Conservation (phyloP, 2,329 filamentous ascomycete genomes). For the Trichoderma guizhouense region DNA sequence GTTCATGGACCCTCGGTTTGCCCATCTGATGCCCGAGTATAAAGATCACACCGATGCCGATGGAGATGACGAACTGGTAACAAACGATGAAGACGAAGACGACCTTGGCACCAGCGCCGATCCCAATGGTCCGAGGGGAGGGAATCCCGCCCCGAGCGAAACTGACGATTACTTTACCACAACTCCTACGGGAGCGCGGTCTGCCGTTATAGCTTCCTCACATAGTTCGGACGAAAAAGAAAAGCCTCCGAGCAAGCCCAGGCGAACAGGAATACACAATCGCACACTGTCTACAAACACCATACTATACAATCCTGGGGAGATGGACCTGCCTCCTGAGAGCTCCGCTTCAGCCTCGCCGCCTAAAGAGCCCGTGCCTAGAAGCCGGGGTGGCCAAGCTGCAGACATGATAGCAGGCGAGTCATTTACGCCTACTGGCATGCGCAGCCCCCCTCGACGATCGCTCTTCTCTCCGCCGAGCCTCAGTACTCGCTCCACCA, state of each 20-base stretch:
- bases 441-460: slow-evolving; percentile 47
- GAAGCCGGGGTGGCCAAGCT: slow-evolving; percentile 28
- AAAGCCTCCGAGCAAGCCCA: slow-evolving; percentile 32
- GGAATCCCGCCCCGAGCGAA: slow-evolving; percentile 31
- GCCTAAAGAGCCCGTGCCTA: slow-evolving; percentile 28
- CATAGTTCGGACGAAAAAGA: slow-evolving; percentile 31
- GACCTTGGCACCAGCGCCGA: slow-evolving; percentile 46
- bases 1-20: slow-evolving; percentile 17
- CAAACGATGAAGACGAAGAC: slow-evolving; percentile 70
- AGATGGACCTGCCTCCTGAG: slow-evolving; percentile 33
- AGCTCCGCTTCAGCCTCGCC: slow-evolving; percentile 46
- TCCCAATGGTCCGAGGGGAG: slow-evolving; percentile 31
- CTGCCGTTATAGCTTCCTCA: slow-evolving; percentile 37
- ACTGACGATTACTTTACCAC: slow-evolving; percentile 53
- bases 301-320: slow-evolving; percentile 74
- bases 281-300: slow-evolving; percentile 79
- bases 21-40: slow-evolving; percentile 35
- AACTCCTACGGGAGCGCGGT: slow-evolving; percentile 45
- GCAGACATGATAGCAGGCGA: slow-evolving; percentile 30
- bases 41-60: slow-evolving; percentile 75
- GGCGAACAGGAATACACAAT: slow-evolving; percentile 52
- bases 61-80: slow-evolving; percentile 85
- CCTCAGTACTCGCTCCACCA: slow-evolving; percentile 55
- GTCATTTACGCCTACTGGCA: slow-evolving; percentile 36
- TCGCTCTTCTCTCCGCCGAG: slow-evolving; percentile 39